Conservation (phyloP, 2,329 filamentous ascomycete species). For the Apiospora pterosperma region DNA sequence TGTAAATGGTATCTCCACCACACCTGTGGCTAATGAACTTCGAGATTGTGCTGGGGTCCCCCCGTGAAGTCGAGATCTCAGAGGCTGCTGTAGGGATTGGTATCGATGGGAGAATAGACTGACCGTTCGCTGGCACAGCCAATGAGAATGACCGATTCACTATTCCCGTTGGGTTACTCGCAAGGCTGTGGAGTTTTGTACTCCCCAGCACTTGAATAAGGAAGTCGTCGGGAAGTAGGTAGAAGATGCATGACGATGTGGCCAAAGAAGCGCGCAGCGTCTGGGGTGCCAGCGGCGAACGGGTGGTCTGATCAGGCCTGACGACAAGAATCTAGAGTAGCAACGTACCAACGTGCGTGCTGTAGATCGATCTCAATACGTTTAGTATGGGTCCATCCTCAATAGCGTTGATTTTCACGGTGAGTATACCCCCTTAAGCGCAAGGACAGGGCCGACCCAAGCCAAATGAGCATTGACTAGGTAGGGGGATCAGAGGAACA, state of each 20-base stretch:
- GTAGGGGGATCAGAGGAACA: not conserved
- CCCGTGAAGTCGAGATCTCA: not conserved
- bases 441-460: not conserved
- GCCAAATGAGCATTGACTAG: not conserved
- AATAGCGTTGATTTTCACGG: not conserved
- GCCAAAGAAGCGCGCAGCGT: not conserved
- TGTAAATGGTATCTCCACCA: too few relatives aligned
- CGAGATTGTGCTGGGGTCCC: not conserved
- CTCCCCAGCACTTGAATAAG: not conserved
- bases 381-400: not conserved
- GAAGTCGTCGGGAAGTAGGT: not conserved
- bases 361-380: not conserved
- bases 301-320: not conserved
- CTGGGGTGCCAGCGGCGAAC: not conserved
- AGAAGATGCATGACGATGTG: not conserved
- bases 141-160: not conserved
- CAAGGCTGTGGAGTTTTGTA: not conserved
- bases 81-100: not conserved
- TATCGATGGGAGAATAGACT: not conserved
- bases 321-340: not conserved
- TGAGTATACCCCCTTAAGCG: not conserved
- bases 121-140: not conserved
- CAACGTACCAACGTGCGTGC: not conserved
- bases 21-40: not conserved
- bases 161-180: not conserved